Percentiles rank a stretch among this genome's conserved stretches.
These are phyloP conservation scores for Hericium erinaceus DNA, from an alignment of 768 basidiomycete genomes.

Conservation along the genomic window DNA sequence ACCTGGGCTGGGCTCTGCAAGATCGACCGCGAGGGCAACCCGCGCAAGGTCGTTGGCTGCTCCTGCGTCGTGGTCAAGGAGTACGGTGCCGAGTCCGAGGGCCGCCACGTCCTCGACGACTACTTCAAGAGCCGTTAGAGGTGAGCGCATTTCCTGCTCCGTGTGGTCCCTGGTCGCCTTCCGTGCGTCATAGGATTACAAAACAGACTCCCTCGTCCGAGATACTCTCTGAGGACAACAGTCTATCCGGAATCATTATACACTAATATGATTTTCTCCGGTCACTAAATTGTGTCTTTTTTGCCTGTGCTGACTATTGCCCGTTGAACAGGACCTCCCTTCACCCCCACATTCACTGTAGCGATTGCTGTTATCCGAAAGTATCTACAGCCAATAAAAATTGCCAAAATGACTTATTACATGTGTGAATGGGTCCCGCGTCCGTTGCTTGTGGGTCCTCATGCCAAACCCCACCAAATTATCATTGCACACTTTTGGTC, in stretches of 20 bases:
- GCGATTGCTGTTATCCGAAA: no score
- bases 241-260: slow-evolving; percentile 91
- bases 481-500: no score
- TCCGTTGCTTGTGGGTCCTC: no score
- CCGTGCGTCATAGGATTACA: slow-evolving; percentile 64
- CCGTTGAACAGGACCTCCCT: no score
- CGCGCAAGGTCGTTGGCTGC: slow-evolving; percentile 90
- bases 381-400: no score
- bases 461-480: no score
- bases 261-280: slow-evolving; percentile 54
- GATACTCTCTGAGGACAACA: slow-evolving; percentile 58
- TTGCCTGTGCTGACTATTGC: background rate
- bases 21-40: slow-evolving; percentile 98
- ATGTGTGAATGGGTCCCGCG: no score
- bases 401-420: no score
- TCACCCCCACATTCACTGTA: no score
- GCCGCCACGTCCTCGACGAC: slow-evolving; percentile 85
- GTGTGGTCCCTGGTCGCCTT: no score
- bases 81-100: slow-evolving; percentile 92
- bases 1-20: slow-evolving; percentile 99
- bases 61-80: slow-evolving; percentile 97
- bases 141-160: slow-evolving; percentile 18
- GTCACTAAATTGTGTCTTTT: background rate
- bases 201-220: slow-evolving; percentile 90
- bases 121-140: slow-evolving; percentile 95